phyloP scores from a whole-genome alignment of 495 filamentous ascomycete genomes.

The Symbiotaphrina buchneri region DNA sequence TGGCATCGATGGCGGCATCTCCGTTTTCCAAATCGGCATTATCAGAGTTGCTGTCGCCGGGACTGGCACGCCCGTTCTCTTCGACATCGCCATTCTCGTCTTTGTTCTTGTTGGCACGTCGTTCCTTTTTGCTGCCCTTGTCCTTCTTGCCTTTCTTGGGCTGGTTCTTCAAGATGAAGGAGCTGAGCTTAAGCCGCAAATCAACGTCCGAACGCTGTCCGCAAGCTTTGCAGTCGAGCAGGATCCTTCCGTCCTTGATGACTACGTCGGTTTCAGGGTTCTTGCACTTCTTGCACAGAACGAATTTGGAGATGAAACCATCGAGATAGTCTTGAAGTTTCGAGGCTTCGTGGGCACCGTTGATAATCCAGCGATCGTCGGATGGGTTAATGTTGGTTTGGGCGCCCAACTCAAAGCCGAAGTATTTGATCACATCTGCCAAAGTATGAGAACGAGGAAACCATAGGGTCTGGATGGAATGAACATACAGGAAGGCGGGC shows the following conservation, averaged over 20 bases:
- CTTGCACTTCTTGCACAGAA: constrained; percentile 98
- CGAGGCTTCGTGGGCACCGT: constrained; percentile 82
- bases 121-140: constrained; percentile 68
- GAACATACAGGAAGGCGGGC: constrained; percentile 51
- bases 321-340: constrained; percentile 98
- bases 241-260: constrained; percentile 77
- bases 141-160: constrained; percentile 94
- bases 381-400: constrained; percentile 94
- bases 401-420: constrained; percentile 93
- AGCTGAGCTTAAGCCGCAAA: constrained; percentile 81
- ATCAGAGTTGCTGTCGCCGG: constrained; percentile 55
- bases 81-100: constrained; percentile 37
- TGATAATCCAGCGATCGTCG: constrained; percentile 99
- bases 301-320: constrained; percentile 93
- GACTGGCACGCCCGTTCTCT: constrained; percentile 37
- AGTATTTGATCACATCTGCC: constrained; percentile 90
- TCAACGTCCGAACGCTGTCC: constrained; percentile 83
- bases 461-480: constrained; percentile 1
- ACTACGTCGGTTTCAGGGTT: constrained; percentile 93
- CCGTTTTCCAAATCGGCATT: constrained; percentile 49
- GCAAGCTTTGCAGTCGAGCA: constrained; percentile 95
- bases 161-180: constrained; percentile 90
- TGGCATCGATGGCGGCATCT: constrained; percentile 46
- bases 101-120: constrained; percentile 35
- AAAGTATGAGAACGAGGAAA: constrained; percentile 4